A percentile compares a stretch with the other conserved stretches of the same genome.
phyloP scores from a whole-genome alignment of 1,139 yeast genomes.

The Saccharomycopsis crataegensis region DNA sequence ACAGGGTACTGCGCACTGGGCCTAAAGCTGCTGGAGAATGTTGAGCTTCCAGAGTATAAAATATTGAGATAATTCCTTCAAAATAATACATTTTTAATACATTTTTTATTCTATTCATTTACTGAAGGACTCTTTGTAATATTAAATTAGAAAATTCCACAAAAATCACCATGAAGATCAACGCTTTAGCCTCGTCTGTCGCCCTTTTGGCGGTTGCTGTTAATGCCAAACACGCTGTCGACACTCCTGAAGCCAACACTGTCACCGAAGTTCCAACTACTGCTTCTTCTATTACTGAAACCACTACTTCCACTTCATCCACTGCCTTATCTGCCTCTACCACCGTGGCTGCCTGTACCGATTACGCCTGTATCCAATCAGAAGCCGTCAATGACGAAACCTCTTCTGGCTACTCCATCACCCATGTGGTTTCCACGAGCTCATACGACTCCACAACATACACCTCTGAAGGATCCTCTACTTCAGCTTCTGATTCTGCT shows the following conservation, averaged over 20 bases:
- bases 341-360: slow-evolving; percentile 6
- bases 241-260: slow-evolving; percentile 13
- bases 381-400: slow-evolving; percentile 4
- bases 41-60: no score
- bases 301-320: background rate
- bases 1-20: no score
- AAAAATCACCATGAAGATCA: background rate
- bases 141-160: background rate
- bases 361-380: slow-evolving; percentile 10
- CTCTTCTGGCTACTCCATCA: background rate
- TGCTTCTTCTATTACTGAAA: background rate
- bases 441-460: background rate
- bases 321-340: background rate
- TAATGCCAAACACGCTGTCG: slow-evolving; percentile 13
- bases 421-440: background rate
- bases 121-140: background rate
- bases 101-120: background rate
- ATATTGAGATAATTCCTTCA: background rate
- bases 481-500: background rate
- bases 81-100: background rate
- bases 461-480: slow-evolving; percentile 1
- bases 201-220: background rate
- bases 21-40: no score
- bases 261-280: slow-evolving; percentile 5
- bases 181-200: background rate